phyloP scores from a whole-genome alignment of 2,329 filamentous ascomycete species.

The Coniella lustricola region DNA sequence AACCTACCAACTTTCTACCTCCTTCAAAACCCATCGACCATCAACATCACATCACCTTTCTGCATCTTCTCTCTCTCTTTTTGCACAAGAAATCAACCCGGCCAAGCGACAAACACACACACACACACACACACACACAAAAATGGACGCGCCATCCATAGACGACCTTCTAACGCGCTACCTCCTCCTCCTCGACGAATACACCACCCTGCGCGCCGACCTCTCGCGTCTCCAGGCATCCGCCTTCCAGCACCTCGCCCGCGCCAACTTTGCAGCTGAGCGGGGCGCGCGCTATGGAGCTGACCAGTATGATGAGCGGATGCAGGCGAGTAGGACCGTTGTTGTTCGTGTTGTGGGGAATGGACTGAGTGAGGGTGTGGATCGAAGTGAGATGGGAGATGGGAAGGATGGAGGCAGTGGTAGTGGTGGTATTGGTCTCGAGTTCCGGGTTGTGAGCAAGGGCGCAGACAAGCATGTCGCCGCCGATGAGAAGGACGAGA shows the following conservation, averaged over 20 bases:
- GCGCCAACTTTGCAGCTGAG: constrained; percentile 67
- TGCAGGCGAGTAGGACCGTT: constrained; percentile 48
- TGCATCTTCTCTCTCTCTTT: no score
- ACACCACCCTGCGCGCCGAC: constrained; percentile 50
- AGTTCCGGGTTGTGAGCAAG: background rate
- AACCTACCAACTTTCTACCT: no score
- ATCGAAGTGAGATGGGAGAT: no score
- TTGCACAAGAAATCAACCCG: no score
- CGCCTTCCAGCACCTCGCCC: constrained; percentile 56
- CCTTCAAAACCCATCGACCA: background rate
- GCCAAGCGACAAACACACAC: no score
- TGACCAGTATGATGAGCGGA: constrained; percentile 66
- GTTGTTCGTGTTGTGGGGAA: background rate
- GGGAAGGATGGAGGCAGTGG: background rate
- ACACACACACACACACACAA: background rate
- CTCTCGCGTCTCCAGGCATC: constrained; percentile 48
- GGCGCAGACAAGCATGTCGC: background rate
- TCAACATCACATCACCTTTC: no score
- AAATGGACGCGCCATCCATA: constrained; percentile 16
- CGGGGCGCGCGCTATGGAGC: constrained; percentile 58
- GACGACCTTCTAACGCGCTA: constrained; percentile 60
- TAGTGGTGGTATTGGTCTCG: background rate
- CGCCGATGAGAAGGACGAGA: background rate
- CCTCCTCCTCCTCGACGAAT: constrained; percentile 58
- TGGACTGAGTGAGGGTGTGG: background rate